Base-by-base conservation (phyloP, 2,329 filamentous ascomycete genomes). In the Alternaria gaisen region DNA sequence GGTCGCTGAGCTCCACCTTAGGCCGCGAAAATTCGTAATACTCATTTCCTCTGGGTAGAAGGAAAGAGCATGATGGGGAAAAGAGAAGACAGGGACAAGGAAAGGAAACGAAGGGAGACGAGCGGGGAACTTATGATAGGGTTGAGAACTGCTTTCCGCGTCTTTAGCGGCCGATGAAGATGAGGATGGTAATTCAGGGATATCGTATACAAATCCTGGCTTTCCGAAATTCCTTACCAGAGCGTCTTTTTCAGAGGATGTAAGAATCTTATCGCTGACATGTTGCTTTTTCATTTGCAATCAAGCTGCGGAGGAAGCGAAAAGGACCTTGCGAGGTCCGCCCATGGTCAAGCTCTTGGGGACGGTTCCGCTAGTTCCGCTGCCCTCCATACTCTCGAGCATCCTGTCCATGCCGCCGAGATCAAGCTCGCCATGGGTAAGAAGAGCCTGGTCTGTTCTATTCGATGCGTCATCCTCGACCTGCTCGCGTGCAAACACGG, bases 1-100 rank as follows among this genome's bases (percentile, higher is more conserved):
- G 77, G 80, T 83, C 81, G 69, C 80, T 79, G 78, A 80, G 81
- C 83, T 84, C 83, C 81, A 84, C 83, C 82, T 83, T 77, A 72
- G 74, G 78, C 78, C 81, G 82, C 82, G 82, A 80, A 40, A 12
- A 36, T 16, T 26, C 26, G 53, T 42, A 55, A n/a, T 36, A 30
- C 36, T 50, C 14, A 11, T 50, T 36, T 26, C 34, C 32, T 24
- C 40, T 42, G 20, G 20, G 20, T 24, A 46, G n/a, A 43, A 50
- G 26, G 41, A 51, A 32, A 22, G 46, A 32, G 51, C 9, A 41
- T 56, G 38, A 52, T 43, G 36, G 51, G 28, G 12, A 8, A 26
- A 12, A 18, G 54, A 40, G 7, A 41, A 42, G 20, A 50, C 20
- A n/a, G 16, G 30, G 20, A 41, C 20, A 43, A 53, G 50, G 38